These are phyloP conservation scores for Truncatella angustata DNA, from an alignment of 2,329 filamentous ascomycete species.

Conservation along the genomic window DNA sequence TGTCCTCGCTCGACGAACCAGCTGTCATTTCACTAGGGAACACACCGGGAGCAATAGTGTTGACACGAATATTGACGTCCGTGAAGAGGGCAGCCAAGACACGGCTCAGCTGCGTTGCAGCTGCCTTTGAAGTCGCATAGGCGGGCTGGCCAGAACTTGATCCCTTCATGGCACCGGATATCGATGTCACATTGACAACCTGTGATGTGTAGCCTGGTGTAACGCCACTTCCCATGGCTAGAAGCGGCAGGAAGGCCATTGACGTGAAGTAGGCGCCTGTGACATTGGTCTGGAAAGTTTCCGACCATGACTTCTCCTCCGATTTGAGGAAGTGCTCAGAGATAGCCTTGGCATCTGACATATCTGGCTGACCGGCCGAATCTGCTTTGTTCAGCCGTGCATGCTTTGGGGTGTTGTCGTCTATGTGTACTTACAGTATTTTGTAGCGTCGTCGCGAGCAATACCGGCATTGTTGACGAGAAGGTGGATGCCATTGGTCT, in stretches of 20 bases:
- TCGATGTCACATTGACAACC: constrained; percentile 50
- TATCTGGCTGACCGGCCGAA: constrained; percentile 41
- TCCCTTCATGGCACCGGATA: constrained; percentile 52
- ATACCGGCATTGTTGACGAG: constrained; percentile 52
- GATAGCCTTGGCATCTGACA: constrained; percentile 43
- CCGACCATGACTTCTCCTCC: constrained; percentile 42
- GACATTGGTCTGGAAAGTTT: constrained; percentile 51
- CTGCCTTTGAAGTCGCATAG: constrained; percentile 49
- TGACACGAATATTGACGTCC: constrained; percentile 53
- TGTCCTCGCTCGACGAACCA: constrained; percentile 39
- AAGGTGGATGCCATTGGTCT: constrained; percentile 50
- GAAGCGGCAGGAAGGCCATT: constrained; percentile 49
- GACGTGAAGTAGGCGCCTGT: constrained; percentile 48
- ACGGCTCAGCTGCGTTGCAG: constrained; percentile 41
- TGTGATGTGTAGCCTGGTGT: constrained; percentile 46
- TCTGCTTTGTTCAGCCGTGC: constrained; percentile 38
- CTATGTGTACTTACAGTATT: constrained; percentile 33
- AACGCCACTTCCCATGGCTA: constrained; percentile 41
- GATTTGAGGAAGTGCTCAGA: constrained; percentile 49
- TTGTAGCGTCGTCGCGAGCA: constrained; percentile 49
- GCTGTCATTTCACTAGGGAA: constrained; percentile 44
- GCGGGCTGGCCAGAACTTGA: constrained; percentile 49
- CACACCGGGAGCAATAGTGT: constrained; percentile 54
- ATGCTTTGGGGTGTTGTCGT: constrained; percentile 33
- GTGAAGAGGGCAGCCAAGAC: constrained; percentile 44